phyloP scores from a whole-genome alignment of 2,329 filamentous ascomycete species.

The Penicillium sp. region DNA sequence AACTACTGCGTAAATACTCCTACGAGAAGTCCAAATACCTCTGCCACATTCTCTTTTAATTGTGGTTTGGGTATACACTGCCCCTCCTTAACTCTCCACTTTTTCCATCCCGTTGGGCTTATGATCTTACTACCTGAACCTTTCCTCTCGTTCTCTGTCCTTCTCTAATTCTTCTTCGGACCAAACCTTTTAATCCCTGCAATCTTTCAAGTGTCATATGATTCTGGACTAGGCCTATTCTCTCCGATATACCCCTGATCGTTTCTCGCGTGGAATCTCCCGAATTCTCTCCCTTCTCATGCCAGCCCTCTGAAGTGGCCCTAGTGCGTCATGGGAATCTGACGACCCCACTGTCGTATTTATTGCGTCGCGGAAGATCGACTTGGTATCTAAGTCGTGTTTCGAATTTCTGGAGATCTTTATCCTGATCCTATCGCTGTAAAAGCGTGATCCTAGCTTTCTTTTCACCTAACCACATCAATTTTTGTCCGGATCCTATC shows the following conservation, averaged over 20 bases:
- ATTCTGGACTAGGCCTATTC: slow-evolving; percentile 7
- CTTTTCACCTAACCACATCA: background rate
- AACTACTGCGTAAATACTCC: background rate
- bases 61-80: background rate
- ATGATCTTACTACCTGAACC: slow-evolving; percentile 4
- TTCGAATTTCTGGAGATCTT: background rate
- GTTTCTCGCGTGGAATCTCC: slow-evolving; percentile 3
- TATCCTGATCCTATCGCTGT: background rate
- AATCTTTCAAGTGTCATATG: slow-evolving; percentile 10
- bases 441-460: background rate
- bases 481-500: background rate
- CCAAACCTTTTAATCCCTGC: background rate
- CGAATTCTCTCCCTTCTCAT: slow-evolving; percentile 3
- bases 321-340: slow-evolving; percentile 19
- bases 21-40: background rate
- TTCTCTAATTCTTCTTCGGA: background rate
- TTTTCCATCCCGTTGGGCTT: slow-evolving; percentile 3
- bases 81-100: slow-evolving; percentile 4
- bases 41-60: background rate
- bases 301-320: slow-evolving; percentile 4
- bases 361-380: background rate
- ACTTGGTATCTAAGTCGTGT: background rate
- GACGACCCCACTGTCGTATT: background rate
- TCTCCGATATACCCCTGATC: slow-evolving; percentile 8
- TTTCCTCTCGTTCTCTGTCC: background rate